Base-by-base conservation (phyloP, 2,329 filamentous ascomycete genomes). In the Arthrocladium fulminans region DNA sequence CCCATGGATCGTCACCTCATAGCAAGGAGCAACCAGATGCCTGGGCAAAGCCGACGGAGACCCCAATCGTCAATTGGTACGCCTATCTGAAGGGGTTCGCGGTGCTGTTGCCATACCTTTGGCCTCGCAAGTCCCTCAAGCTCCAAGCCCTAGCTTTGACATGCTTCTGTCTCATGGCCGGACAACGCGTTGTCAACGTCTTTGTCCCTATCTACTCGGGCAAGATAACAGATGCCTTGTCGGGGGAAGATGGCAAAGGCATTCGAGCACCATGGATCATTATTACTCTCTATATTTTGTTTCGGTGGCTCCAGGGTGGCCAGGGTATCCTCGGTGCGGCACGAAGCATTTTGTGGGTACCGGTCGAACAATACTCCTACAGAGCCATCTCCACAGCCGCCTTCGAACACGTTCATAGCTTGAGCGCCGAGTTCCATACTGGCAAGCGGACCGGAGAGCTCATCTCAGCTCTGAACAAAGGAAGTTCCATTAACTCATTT, bases 401-500 rank as follows among this genome's bases (percentile, higher is more conserved):
- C 9, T 98, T 98, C 63, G 90, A 97, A 68, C 92, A 98, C 64
- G 92, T 98, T 19, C 92, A 98, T 66, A 84, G 84, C 44, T 80
- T 98, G 27, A 96, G 89, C 65, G 76, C 97, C 56, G 92, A 97
- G 64, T 98, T 98, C 61, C 92, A 98, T 63, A 77, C 97, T 2
- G 88, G 88, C 45, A 98, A 98, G 69, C 87, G 90, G 61, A 98
- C 92, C 0, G 92, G 92, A 54, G 92, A 98, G 67, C 88, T 98
- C 8, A 73, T 97, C 13, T 97, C 90, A 12, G 92, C 92, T 1
- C 75, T 98, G 55, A 95, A 92, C 70, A 98, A 98, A 66, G 92
- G 92, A 39, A 89, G 84, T 52, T 86, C 90, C 2, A 94, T 98
- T 72, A 97, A 97, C 62, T 88, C 85, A 4, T 98, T 98, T 64